These are phyloP conservation scores for Teunomyces stri DNA, from an alignment of 805 yeast genomes.

Conservation along the genomic window DNA sequence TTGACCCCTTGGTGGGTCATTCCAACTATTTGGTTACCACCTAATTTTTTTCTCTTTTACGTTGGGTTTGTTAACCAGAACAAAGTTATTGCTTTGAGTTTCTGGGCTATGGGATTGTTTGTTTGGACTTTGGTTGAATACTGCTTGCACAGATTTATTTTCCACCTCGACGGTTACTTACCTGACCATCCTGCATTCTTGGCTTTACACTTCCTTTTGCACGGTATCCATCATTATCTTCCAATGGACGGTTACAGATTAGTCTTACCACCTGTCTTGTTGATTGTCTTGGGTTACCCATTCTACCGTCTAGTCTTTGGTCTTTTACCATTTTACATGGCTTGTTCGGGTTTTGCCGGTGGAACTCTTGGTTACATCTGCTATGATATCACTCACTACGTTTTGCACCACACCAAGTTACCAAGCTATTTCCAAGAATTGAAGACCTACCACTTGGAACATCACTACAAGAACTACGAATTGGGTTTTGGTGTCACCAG, in stretches of 20 bases:
- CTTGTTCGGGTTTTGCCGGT: slow-evolving; percentile 93
- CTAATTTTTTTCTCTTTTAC: slow-evolving; percentile 60
- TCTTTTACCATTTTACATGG: slow-evolving; percentile 75
- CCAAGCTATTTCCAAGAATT: slow-evolving; percentile 75
- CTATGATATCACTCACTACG: slow-evolving; percentile 93
- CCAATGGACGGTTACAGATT: slow-evolving; percentile 95
- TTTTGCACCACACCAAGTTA: slow-evolving; percentile 82
- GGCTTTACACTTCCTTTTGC: slow-evolving; percentile 84
- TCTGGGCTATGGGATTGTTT: slow-evolving; percentile 78
- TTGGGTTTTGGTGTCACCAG: slow-evolving; percentile 96
- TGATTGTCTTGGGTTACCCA: slow-evolving; percentile 70
- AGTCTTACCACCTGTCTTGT: slow-evolving; percentile 94
- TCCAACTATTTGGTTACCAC: slow-evolving; percentile 85
- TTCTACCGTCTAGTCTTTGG: slow-evolving; percentile 75
- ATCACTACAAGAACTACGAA: slow-evolving; percentile 96
- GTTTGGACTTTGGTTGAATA: slow-evolving; percentile 95
- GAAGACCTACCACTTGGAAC: slow-evolving; percentile 92
- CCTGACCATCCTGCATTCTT: slow-evolving; percentile 78
- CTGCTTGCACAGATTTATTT: slow-evolving; percentile 80
- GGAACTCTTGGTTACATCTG: slow-evolving; percentile 90
- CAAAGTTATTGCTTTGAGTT: slow-evolving; percentile 44
- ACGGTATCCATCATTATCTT: slow-evolving; percentile 94
- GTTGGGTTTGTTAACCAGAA: slow-evolving; percentile 55
- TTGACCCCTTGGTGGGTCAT: slow-evolving; percentile 94
- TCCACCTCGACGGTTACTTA: slow-evolving; percentile 84